Base-by-base conservation (phyloP, 2,329 filamentous ascomycete species). In the Penicillium sp. region DNA sequence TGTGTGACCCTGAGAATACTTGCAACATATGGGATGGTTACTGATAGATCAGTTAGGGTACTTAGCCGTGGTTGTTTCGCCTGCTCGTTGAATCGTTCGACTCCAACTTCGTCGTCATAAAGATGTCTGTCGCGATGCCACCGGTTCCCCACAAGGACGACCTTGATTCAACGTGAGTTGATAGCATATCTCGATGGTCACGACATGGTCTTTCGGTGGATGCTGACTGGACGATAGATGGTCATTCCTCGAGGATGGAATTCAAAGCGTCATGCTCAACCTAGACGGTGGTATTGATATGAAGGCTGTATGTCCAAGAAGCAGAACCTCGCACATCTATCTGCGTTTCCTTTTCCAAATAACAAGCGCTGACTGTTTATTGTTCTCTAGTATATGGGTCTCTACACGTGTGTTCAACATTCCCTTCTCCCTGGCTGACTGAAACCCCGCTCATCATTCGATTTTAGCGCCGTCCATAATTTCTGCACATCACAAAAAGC, bases 401-500 rank as follows among this genome's bases (percentile, higher is more conserved):
- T 97, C 56, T 97, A 97, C 77, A 97, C 93, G 88, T 91, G 57
- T 51, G 69, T 62, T 34, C 27, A 14, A 16, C 16, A 27, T 41
- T 47, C 14, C 13, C 45, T n/a, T n/a, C 36, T 41, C 34, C 14
- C 21, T 53, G 34, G 77, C 73, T 53, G 13, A 48, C 32, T 45
- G 40, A 40, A 22, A 29, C 7, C 66, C 16, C 64, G 34, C 50
- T 51, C 18, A 64, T 58, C 50, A 24, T 10, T 21, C 52, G 36
- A 60, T 49, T 51, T 51, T 72, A 92, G 83, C 49, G 92, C 92
- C 57, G 94, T 99, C 46, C 94, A 99, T 78, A 97, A 99, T 79
- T 99, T 99, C 75, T 99, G 94, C 75, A 99, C 94, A 53, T 96
- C 94, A 22, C 94, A 97, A 74, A 97, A 97, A 73, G 91, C 91